Evolutionary conservation across 2,329 filamentous ascomycete species (phyloP).

Genomic region (Venturia carpophila): DNA sequence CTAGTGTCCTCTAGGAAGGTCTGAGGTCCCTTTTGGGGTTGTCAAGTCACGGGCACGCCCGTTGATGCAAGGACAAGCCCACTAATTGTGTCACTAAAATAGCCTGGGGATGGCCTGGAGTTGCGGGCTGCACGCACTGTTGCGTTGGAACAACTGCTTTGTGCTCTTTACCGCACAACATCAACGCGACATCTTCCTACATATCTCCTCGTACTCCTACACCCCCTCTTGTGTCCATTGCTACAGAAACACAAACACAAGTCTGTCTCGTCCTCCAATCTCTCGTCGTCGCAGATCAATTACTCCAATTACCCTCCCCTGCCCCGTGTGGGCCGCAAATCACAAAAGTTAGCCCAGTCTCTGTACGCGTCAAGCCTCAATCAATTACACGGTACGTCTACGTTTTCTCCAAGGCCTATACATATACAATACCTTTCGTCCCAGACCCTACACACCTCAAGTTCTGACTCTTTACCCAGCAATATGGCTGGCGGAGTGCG

Average conservation of each 20-base stretch:
- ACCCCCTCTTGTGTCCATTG: neutral
- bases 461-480: neutral
- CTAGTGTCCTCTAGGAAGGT: neutral
- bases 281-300: constrained; percentile 14
- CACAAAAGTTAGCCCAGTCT: neutral
- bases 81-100: neutral
- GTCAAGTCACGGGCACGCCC: neutral
- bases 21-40: neutral
- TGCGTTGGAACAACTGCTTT: neutral
- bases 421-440: neutral
- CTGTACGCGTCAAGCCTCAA: constrained; percentile 8
- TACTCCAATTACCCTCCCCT: neutral
- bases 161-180: neutral
- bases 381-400: constrained; percentile 10
- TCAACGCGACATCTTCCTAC: neutral
- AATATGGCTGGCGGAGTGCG: constrained; percentile 17
- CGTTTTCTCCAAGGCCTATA: neutral
- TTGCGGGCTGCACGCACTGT: neutral
- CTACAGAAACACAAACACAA: neutral
- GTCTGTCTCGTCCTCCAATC: neutral
- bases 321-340: constrained; percentile 9
- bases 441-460: neutral
- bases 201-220: neutral
- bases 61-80: neutral
- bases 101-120: neutral